Evolutionary conservation across 495 filamentous ascomycete genomes (phyloP).

Genomic region (Lindgomyces ingoldianus): DNA sequence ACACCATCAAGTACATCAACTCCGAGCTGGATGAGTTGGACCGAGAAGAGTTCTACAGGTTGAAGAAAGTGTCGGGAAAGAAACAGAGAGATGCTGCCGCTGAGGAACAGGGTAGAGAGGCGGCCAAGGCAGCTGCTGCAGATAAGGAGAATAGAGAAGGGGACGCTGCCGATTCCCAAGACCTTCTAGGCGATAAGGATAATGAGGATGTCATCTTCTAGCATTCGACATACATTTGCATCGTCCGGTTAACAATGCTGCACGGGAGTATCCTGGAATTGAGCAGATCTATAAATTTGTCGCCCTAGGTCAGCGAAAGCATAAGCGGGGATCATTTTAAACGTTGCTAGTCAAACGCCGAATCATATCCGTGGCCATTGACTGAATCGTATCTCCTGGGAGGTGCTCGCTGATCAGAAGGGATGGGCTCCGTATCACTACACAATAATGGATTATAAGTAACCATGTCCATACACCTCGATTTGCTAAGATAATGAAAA

Average conservation of each 20-base stretch:
- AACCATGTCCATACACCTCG: neutral
- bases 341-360: too few species aligned
- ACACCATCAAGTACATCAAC: conserved; percentile 99
- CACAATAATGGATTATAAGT: neutral
- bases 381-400: too few species aligned
- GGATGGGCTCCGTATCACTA: neutral
- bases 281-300: neutral
- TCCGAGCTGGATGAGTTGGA: conserved; percentile 97
- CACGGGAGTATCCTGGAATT: neutral
- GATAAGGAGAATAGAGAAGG: conserved; percentile 46
- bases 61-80: conserved; percentile 98
- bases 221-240: neutral
- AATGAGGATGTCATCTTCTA: conserved; percentile 97
- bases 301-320: too few species aligned
- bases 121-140: conserved; percentile 45
- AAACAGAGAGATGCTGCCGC: conserved; percentile 82
- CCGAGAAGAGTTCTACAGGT: conserved; percentile 94
- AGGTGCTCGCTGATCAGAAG: too few species aligned
- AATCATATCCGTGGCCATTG: too few species aligned
- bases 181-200: conserved; percentile 81
- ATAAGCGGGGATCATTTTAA: too few species aligned
- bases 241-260: neutral
- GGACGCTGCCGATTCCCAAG: conserved; percentile 53
- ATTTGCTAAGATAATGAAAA: neutral
- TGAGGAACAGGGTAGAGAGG: conserved; percentile 56